These are phyloP conservation scores for Adansonia digitata DNA, from an alignment of 345 rosid species.

Conservation along the genomic window DNA sequence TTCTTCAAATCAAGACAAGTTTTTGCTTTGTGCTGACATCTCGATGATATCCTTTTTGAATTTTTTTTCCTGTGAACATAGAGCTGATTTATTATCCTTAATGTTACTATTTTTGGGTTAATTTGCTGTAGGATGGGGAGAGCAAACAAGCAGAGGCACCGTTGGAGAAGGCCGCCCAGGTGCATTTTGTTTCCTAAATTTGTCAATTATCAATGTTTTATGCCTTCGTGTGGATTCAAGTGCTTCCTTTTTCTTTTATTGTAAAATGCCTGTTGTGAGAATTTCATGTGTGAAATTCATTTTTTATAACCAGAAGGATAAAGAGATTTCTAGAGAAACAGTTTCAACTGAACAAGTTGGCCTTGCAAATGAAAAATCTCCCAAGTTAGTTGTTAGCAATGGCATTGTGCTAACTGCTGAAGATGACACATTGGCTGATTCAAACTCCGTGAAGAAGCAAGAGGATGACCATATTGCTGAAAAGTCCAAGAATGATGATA, in stretches of 20 bases:
- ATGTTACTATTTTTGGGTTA: slow-evolving; percentile 5
- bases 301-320: slow-evolving; percentile 38
- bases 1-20: not conserved
- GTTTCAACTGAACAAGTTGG: slow-evolving; percentile 39
- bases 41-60: not conserved
- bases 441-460: slow-evolving; percentile 33
- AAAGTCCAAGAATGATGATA: slow-evolving; percentile 28
- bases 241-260: not conserved
- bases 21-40: not conserved
- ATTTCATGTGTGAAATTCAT: slow-evolving; percentile 7
- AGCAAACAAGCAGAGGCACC: slow-evolving; percentile 22
- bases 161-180: slow-evolving; percentile 35
- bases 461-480: slow-evolving; percentile 22
- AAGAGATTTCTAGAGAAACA: slow-evolving; percentile 33
- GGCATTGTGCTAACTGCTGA: slow-evolving; percentile 41
- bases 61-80: not conserved
- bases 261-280: not conserved
- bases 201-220: not conserved
- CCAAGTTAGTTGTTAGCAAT: slow-evolving; percentile 60
- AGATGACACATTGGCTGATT: slow-evolving; percentile 40
- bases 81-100: not conserved
- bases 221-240: slow-evolving; percentile 2
- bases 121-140: slow-evolving; percentile 28
- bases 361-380: slow-evolving; percentile 40
- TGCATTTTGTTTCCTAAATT: slow-evolving; percentile 11